Base-by-base conservation (phyloP, 257 asterid genomes). In the Orobanche coerulescens region DNA sequence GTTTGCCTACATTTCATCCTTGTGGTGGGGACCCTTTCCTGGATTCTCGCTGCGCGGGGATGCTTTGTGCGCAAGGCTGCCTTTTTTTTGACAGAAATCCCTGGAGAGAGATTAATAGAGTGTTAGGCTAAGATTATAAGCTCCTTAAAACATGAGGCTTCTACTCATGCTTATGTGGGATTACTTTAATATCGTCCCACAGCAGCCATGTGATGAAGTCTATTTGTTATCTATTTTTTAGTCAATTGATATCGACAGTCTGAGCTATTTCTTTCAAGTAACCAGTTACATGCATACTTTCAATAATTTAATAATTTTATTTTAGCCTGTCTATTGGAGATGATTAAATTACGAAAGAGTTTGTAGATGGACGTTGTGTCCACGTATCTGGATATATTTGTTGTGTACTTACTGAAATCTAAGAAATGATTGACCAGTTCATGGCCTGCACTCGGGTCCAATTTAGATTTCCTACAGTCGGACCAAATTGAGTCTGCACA, bases 351-450 rank as follows among this genome's bases (percentile, higher is more conserved):
- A n/a, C n/a, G n/a, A 57, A 25, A 46, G 28, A 24, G 5, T 18
- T 47, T 70, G 48, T 63, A 47, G 61, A 24, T 70, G 70, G 28
- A 51, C 13, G 44, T 25, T 48, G 54, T 56, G 46, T 47, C 20
- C 4, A n/a, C 58, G 11, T 39, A 28, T 36, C 20, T 49, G 36
- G 33, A 14, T 22, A 52, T 28, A 15, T 13, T 54, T 44, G 12
- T 22, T 20, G 18, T 23, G 26, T 28, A 57, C 34, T n/a, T 31
- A n/a, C 47, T 55, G 12, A 54, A 54, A 34, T 40, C 43, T 37
- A 53, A 25, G 57, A 37, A 52, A 34, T 14, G 12, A 13, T 0
- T 46, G 4, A 12, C 15, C 42, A 22, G 49, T 65, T 4, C 15
- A 3, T 69, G 33, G 15, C 34, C 57, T 19, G 1, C 11, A 19